These are phyloP conservation scores for Meyerozyma athensensis DNA, from an alignment of 1,139 yeast species.

Conservation along the genomic window DNA sequence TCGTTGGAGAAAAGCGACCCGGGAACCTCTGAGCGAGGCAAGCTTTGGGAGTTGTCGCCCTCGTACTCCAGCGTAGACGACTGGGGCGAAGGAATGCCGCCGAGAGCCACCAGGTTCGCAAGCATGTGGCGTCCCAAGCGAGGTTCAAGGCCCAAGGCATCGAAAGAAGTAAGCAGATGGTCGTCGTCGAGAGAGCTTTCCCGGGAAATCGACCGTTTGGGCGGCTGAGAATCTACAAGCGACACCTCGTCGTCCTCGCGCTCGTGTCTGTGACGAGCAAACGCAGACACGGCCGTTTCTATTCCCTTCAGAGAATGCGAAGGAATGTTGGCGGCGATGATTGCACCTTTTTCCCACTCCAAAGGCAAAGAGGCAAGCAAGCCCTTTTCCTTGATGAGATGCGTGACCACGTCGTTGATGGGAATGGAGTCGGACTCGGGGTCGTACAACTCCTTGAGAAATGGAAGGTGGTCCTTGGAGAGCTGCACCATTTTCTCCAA, in stretches of 20 bases:
- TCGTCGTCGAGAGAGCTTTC: conserved; percentile 3
- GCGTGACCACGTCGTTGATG: conserved; percentile 46
- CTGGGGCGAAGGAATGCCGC: conserved; percentile 4
- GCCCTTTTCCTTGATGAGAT: conserved; percentile 36
- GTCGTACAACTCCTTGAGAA: conserved; percentile 20
- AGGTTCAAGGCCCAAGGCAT: not conserved
- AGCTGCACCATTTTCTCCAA: conserved; percentile 39
- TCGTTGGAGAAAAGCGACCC: conserved; percentile 12
- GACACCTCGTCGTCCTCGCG: conserved; percentile 7
- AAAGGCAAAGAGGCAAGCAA: conserved; percentile 34
- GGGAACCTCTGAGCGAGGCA: not conserved
- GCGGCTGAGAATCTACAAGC: conserved; percentile 4
- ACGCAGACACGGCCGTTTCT: conserved; percentile 22
- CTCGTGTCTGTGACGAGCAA: conserved; percentile 28
- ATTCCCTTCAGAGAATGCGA: conserved; percentile 17
- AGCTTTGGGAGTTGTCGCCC: not conserved
- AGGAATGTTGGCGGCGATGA: conserved; percentile 32
- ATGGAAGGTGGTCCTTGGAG: conserved; percentile 33
- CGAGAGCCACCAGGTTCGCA: conserved; percentile 1
- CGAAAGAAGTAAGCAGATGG: not conserved
- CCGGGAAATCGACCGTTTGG: conserved; percentile 7
- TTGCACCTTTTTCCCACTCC: conserved; percentile 44
- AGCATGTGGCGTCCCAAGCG: not conserved
- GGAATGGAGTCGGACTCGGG: conserved; percentile 27
- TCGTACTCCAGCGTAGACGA: conserved; percentile 5